These are phyloP conservation scores for Aegilops umbellulata DNA, from an alignment of 176 grass and related monocot species.

Conservation along the genomic window DNA sequence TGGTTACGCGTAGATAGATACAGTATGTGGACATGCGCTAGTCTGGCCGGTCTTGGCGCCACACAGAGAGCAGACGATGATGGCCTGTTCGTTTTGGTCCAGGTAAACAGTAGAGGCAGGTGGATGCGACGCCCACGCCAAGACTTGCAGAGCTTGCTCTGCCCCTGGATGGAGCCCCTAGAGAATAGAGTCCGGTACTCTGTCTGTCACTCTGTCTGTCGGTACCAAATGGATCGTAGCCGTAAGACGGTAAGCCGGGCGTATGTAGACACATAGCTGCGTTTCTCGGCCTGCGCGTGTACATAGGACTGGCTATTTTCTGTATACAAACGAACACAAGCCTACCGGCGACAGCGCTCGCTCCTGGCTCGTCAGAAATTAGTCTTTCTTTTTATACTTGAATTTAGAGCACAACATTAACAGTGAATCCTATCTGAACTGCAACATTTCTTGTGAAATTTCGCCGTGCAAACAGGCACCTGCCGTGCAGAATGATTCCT, in stretches of 20 bases:
- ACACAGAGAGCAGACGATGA: background rate
- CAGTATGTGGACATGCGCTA: background rate
- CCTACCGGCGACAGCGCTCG: too few species aligned
- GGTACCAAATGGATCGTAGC: background rate
- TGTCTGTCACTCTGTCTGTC: background rate
- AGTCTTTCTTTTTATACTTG: too few species aligned
- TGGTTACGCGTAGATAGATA: background rate
- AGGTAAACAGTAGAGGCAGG: background rate
- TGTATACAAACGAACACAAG: background rate
- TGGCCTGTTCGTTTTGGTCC: constrained; percentile 14
- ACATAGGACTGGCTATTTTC: background rate
- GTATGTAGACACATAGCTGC: too few species aligned
- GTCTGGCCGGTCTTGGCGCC: constrained; percentile 31
- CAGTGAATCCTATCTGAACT: background rate
- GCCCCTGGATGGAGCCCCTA: background rate
- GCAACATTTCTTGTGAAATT: background rate
- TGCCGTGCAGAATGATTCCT: background rate
- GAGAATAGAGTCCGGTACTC: background rate
- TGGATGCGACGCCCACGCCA: background rate
- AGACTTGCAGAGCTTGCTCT: background rate
- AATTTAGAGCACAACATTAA: too few species aligned
- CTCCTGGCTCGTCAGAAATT: too few species aligned
- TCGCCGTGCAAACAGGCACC: background rate
- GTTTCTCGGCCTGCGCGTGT: background rate
- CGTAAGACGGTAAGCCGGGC: background rate